Conservation (phyloP, 495 filamentous ascomycete species). For the Arthonia radiata region DNA sequence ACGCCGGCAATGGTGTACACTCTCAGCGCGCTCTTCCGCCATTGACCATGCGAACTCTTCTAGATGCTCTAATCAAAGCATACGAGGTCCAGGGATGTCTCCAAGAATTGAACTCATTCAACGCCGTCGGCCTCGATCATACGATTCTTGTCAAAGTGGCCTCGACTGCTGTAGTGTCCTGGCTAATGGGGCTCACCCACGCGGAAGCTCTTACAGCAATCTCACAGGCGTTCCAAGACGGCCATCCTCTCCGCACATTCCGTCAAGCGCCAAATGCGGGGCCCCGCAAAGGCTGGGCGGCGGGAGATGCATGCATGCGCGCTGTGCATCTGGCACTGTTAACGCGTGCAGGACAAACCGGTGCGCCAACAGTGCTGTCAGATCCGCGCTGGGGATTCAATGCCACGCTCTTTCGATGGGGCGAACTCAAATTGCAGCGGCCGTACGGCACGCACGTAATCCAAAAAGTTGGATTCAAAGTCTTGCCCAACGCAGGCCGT, state of each 20-base stretch:
- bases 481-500: slow-evolving; percentile 17
- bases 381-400: slow-evolving; percentile 17
- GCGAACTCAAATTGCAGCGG: slow-evolving; percentile 9
- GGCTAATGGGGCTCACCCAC: slow-evolving; percentile 13
- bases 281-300: slow-evolving; percentile 23
- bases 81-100: slow-evolving; percentile 24
- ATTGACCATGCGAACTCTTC: slow-evolving; percentile 14
- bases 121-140: slow-evolving; percentile 20
- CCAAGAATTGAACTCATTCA: slow-evolving; percentile 18
- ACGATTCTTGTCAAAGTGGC: slow-evolving; percentile 21
- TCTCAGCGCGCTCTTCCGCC: too few species aligned
- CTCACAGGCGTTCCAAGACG: slow-evolving; percentile 19
- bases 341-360: slow-evolving; percentile 13
- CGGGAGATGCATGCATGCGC: slow-evolving; percentile 19
- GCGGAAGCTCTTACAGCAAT: slow-evolving; percentile 14
- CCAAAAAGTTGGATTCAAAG: slow-evolving; percentile 17
- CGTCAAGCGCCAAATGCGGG: slow-evolving; percentile 14
- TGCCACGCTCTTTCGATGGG: slow-evolving; percentile 9
- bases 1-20: too few species aligned
- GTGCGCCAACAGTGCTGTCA: slow-evolving; percentile 13
- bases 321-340: slow-evolving; percentile 20
- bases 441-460: slow-evolving; percentile 15
- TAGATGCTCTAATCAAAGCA: slow-evolving; percentile 18
- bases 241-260: slow-evolving; percentile 15
- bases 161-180: slow-evolving; percentile 14